Percentiles rank a stretch among this genome's conserved stretches.
Conservation (phyloP, 805 yeast species). For the Sungouiella blattae region DNA sequence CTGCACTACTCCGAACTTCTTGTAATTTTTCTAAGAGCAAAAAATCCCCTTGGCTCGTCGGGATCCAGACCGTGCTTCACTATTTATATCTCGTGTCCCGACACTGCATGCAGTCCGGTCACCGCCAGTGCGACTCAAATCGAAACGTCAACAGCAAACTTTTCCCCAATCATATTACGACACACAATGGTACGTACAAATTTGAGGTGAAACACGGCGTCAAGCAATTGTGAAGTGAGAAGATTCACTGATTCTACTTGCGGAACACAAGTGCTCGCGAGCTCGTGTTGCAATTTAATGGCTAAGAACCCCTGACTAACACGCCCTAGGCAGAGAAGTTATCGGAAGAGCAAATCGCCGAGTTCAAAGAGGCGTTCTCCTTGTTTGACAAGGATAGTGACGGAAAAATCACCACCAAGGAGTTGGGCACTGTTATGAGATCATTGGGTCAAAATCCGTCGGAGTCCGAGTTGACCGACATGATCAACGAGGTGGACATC, state of each 20-base stretch:
- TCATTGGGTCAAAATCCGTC: conserved; percentile 97
- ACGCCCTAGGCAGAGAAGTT: conserved; percentile 70
- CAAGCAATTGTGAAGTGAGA: background rate
- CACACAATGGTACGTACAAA: conserved; percentile 2
- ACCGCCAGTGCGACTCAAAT: background rate
- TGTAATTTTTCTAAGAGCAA: no score
- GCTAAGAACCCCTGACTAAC: conserved; percentile 15
- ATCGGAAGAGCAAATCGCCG: conserved; percentile 94
- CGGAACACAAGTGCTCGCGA: background rate
- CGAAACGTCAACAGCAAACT: conserved; percentile 4
- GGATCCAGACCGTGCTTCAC: no score
- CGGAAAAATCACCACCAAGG: conserved; percentile 94
- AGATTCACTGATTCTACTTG: background rate
- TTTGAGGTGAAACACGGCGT: background rate
- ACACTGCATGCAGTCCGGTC: background rate
- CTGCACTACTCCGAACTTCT: no score
- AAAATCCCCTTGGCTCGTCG: no score
- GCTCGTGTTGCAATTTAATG: no score
- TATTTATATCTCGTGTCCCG: no score
- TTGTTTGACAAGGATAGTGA: conserved; percentile 95
- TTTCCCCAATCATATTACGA: background rate
- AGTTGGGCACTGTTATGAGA: conserved; percentile 97
- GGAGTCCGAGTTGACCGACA: conserved; percentile 91
- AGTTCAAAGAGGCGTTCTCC: conserved; percentile 96
- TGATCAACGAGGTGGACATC: conserved; percentile 95